Evolutionary conservation across 2,329 filamentous ascomycete genomes (phyloP).

Genomic region (Fusarium guadeloupense): DNA sequence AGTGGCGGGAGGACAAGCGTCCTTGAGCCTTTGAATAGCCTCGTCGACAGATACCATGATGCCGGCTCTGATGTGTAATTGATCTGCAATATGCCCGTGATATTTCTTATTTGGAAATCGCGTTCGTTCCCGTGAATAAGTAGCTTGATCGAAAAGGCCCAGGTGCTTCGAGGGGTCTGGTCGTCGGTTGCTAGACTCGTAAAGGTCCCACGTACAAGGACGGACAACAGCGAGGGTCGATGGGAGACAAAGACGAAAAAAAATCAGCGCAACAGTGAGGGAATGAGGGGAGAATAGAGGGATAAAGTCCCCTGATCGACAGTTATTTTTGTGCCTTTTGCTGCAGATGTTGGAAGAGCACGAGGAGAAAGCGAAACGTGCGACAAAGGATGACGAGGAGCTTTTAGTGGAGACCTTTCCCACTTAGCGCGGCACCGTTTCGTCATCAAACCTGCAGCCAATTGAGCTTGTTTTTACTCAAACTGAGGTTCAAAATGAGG

Average conservation of each 20-base stretch:
- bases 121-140: slow-evolving; percentile 9
- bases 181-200: slow-evolving; percentile 9
- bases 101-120: neutral
- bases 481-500: too few species aligned
- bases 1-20: slow-evolving; percentile 61
- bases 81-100: neutral
- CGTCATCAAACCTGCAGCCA: slow-evolving; percentile 32
- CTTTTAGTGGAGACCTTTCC: slow-evolving; percentile 30
- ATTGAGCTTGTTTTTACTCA: slow-evolving; percentile 34
- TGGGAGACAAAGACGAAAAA: neutral
- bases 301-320: slow-evolving; percentile 8
- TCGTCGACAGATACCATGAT: slow-evolving; percentile 50
- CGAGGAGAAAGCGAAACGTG: slow-evolving; percentile 24
- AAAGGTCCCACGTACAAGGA: neutral
- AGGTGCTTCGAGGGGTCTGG: slow-evolving; percentile 28
- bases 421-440: slow-evolving; percentile 29
- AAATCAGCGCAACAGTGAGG: neutral
- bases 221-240: slow-evolving; percentile 1
- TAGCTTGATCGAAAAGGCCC: slow-evolving; percentile 2
- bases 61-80: neutral
- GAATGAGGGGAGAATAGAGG: neutral
- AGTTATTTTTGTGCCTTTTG: slow-evolving; percentile 28
- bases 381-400: slow-evolving; percentile 34
- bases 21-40: slow-evolving; percentile 57
- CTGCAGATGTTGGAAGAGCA: slow-evolving; percentile 26